Evolutionary conservation across 164 flowering plant genomes (phyloP).

Genomic region (Dillenia turbinata): DNA sequence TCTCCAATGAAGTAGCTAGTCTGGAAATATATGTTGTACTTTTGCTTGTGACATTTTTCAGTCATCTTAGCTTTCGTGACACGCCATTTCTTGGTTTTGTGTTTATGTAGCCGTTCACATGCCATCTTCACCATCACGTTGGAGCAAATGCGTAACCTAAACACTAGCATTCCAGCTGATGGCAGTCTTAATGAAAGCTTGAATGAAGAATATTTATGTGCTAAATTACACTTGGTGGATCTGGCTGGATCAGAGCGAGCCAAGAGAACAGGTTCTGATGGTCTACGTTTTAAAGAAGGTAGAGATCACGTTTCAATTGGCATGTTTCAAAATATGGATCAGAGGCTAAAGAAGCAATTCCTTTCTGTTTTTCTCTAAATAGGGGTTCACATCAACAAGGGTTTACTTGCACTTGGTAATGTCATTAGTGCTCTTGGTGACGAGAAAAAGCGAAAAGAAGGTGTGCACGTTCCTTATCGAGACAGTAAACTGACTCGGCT

Average conservation of each 20-base stretch:
- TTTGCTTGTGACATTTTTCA: too few relatives aligned
- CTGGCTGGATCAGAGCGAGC: slow-evolving; percentile 99
- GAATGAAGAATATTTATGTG: slow-evolving; percentile 86
- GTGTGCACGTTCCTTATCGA: slow-evolving; percentile 92
- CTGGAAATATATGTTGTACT: too few relatives aligned
- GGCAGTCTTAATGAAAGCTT: slow-evolving; percentile 42
- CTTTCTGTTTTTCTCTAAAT: slow-evolving; percentile 10
- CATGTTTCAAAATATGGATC: neutral
- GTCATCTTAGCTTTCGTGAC: slow-evolving; percentile 4
- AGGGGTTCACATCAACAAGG: slow-evolving; percentile 98
- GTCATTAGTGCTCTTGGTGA: slow-evolving; percentile 99
- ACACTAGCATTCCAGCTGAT: slow-evolving; percentile 31
- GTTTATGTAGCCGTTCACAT: slow-evolving; percentile 76
- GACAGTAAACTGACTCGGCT: slow-evolving; percentile 99
- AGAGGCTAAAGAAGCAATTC: neutral
- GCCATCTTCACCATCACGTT: slow-evolving; percentile 98
- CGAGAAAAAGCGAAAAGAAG: slow-evolving; percentile 96
- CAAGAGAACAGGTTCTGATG: slow-evolving; percentile 98
- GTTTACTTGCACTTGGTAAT: slow-evolving; percentile 99
- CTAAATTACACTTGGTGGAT: slow-evolving; percentile 96
- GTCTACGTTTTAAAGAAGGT: slow-evolving; percentile 98
- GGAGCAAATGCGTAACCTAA: slow-evolving; percentile 80
- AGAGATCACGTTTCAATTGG: slow-evolving; percentile 2
- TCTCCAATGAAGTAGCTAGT: too few relatives aligned
- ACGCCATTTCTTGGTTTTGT: slow-evolving; percentile 11